Conservation (phyloP, 495 filamentous ascomycete genomes). For the Neurospora pannonica region DNA sequence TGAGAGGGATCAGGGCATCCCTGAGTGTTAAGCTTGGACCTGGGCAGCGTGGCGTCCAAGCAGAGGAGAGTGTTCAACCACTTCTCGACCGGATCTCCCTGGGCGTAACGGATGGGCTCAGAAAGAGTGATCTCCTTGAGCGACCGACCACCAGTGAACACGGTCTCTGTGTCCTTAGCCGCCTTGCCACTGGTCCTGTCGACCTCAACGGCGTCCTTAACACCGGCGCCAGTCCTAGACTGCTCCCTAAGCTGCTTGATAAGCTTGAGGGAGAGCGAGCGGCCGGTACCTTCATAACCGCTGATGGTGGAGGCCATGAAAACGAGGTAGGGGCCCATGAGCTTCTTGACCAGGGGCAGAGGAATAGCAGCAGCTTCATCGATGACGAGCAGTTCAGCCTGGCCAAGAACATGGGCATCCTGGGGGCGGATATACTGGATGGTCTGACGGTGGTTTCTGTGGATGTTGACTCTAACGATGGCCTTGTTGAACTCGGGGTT, state of each 20-base stretch:
- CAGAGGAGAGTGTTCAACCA: conserved; percentile 96
- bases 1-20: conserved; percentile 84
- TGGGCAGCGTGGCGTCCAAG: conserved; percentile 79
- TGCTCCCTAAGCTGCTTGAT: conserved; percentile 97
- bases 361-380: conserved; percentile 98
- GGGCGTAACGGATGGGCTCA: conserved; percentile 90
- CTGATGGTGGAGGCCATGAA: conserved; percentile 99
- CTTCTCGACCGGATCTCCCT: conserved; percentile 83
- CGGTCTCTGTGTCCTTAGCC: conserved; percentile 51
- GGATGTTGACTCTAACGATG: conserved; percentile 92
- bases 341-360: conserved; percentile 78
- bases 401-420: conserved; percentile 87
- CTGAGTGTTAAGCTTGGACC: conserved; percentile 60
- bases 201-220: conserved; percentile 53
- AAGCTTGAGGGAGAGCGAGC: conserved; percentile 89
- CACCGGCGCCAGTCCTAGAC: conserved; percentile 49
- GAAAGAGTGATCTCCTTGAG: conserved; percentile 84
- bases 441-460: conserved; percentile 91
- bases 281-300: conserved; percentile 95
- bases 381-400: conserved; percentile 92
- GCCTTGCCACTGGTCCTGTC: conserved; percentile 64
- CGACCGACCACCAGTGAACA: conserved; percentile 59
- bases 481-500: conserved; percentile 99
- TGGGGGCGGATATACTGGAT: conserved; percentile 98
- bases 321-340: conserved; percentile 96